phyloP scores from a whole-genome alignment of 2,329 filamentous ascomycete species.

The Penicillium sp. region DNA sequence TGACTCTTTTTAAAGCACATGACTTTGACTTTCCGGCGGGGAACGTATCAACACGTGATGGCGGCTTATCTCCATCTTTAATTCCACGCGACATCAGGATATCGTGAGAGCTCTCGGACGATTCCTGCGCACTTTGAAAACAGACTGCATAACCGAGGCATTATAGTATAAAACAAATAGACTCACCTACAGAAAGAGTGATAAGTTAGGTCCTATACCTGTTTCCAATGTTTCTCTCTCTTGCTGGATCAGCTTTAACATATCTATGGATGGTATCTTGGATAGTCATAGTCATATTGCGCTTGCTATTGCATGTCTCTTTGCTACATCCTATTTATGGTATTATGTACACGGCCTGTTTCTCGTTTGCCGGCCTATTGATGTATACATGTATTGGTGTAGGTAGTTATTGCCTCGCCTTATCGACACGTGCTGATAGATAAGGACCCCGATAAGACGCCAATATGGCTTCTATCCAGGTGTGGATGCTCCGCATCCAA shows the following conservation, averaged over 20 bases:
- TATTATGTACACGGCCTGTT: not conserved
- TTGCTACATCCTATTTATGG: not conserved
- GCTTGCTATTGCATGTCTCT: not conserved
- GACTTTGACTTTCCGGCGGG: constrained; percentile 15
- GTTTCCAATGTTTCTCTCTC: not conserved
- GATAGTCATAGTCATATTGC: not conserved
- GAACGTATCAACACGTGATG: constrained; percentile 14
- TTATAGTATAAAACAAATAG: not conserved
- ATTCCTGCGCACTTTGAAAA: not conserved
- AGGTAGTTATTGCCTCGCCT: not conserved
- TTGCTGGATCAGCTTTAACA: not conserved
- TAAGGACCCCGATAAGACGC: not conserved
- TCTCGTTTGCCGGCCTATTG: not conserved
- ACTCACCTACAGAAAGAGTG: not conserved
- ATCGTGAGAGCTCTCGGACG: no score
- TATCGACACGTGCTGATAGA: constrained; percentile 1
- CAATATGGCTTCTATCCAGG: not conserved
- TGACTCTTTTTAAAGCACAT: constrained; percentile 16
- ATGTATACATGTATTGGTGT: no score
- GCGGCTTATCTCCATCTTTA: not conserved
- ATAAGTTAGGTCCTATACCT: no score
- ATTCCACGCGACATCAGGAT: not conserved
- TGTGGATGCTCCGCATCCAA: not conserved
- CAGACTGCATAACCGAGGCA: not conserved
- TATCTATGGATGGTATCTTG: not conserved